phyloP scores from a whole-genome alignment of 306 rosid species.

The Fragaria iinumae region DNA sequence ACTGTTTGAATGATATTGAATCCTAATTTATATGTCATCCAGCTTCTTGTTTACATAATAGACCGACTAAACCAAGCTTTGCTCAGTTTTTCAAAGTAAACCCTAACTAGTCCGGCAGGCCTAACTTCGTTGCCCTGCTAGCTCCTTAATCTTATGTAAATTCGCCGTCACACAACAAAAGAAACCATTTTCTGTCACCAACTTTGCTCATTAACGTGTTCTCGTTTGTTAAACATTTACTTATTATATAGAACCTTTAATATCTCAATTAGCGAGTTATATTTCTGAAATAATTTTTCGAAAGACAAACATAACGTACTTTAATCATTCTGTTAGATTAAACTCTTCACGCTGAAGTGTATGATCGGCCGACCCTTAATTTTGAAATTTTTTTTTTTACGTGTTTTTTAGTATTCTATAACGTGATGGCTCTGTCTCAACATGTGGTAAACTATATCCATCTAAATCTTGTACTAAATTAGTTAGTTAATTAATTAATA shows the following conservation, averaged over 20 bases:
- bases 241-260: too few species aligned
- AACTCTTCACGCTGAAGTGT: too few species aligned
- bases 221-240: too few species aligned
- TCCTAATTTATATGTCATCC: not conserved
- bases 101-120: too few species aligned
- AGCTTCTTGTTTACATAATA: not conserved
- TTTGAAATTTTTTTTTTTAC: not conserved
- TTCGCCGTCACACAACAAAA: too few species aligned
- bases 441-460: not conserved
- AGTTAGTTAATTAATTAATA: not conserved
- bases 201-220: too few species aligned
- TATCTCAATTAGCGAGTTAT: too few species aligned
- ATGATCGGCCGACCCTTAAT: not conserved
- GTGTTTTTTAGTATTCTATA: not conserved
- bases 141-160: too few species aligned
- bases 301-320: too few species aligned
- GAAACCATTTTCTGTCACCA: too few species aligned
- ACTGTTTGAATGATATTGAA: constrained; percentile 1
- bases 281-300: too few species aligned
- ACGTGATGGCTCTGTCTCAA: not conserved
- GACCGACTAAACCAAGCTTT: constrained; percentile 7
- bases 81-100: constrained; percentile 12
- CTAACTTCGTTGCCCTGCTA: not conserved
- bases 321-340: too few species aligned
- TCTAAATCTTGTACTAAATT: not conserved